Evolutionary conservation across 805 yeast genomes (phyloP).

Genomic region (Tetrapisispora phaffii): DNA sequence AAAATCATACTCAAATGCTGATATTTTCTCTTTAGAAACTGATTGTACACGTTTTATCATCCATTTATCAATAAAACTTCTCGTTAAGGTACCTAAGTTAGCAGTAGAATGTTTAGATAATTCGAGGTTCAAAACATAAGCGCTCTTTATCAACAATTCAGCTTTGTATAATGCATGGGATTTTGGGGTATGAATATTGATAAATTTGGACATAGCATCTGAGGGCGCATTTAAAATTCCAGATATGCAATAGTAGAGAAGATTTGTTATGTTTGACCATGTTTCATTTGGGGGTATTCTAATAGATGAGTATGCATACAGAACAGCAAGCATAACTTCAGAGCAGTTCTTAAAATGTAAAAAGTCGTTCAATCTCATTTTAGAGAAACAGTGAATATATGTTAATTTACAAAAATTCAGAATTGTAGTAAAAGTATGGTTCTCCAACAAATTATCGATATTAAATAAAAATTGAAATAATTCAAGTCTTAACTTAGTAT

Average conservation of each 20-base stretch:
- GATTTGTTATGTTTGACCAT: constrained; percentile 19
- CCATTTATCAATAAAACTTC: constrained; percentile 29
- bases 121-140: constrained; percentile 29
- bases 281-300: constrained; percentile 2
- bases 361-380: constrained; percentile 7
- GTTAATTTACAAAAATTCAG: constrained; percentile 11
- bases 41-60: constrained; percentile 4
- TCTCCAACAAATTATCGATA: constrained; percentile 8
- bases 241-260: constrained; percentile 11
- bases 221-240: constrained; percentile 3
- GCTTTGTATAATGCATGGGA: constrained; percentile 19
- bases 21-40: constrained; percentile 3
- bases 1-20: constrained; percentile 19
- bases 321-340: constrained; percentile 22
- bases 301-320: constrained; percentile 8
- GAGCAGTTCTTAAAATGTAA: constrained; percentile 11
- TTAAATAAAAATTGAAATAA: constrained; percentile 18
- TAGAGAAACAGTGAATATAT: constrained; percentile 8
- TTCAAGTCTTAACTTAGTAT: constrained; percentile 6
- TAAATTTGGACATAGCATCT: background rate
- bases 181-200: constrained; percentile 2
- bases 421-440: constrained; percentile 6
- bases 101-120: constrained; percentile 24
- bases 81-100: constrained; percentile 27
- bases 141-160: constrained; percentile 27